phyloP scores from a whole-genome alignment of 495 filamentous ascomycete species.

The Hyaloscypha bicolor region DNA sequence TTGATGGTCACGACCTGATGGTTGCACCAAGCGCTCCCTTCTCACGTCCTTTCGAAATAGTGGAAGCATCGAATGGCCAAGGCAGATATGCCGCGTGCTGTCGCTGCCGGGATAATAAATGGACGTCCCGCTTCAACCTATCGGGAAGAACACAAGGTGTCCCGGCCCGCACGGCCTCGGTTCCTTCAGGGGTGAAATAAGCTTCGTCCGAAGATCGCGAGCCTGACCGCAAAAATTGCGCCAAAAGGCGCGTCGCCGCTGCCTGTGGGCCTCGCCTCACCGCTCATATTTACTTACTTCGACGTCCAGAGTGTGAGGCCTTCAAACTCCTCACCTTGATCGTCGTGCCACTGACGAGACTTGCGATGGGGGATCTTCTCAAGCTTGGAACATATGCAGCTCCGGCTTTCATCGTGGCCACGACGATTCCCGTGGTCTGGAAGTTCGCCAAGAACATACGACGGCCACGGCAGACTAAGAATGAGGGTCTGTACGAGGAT shows the following conservation, averaged over 20 bases:
- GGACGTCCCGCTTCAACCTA: no score
- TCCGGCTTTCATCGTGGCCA: neutral
- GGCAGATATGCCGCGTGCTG: no score
- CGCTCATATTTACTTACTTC: neutral
- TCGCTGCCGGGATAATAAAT: no score
- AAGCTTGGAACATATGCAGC: conserved; percentile 8
- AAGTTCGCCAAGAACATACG: conserved; percentile 5
- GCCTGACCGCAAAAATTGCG: no score
- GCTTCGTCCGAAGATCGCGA: neutral
- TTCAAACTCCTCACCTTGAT: neutral
- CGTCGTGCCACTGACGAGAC: neutral
- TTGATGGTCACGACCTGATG: no score
- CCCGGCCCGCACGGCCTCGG: neutral
- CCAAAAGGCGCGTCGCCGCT: neutral
- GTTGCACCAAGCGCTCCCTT: no score
- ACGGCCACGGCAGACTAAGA: neutral
- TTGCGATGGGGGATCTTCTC: neutral
- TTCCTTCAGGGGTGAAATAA: neutral
- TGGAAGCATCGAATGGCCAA: no score
- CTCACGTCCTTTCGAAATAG: no score
- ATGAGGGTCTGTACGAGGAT: conserved; percentile 53
- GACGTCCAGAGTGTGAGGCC: neutral
- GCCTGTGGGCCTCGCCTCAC: neutral
- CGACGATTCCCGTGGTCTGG: conserved; percentile 6
- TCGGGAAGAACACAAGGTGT: no score